Evolutionary conservation across 2,329 filamentous ascomycete genomes (phyloP), one percentile per base, ranked within the genome.

Genomic region (Ceratocystis alfenasii): DNA sequence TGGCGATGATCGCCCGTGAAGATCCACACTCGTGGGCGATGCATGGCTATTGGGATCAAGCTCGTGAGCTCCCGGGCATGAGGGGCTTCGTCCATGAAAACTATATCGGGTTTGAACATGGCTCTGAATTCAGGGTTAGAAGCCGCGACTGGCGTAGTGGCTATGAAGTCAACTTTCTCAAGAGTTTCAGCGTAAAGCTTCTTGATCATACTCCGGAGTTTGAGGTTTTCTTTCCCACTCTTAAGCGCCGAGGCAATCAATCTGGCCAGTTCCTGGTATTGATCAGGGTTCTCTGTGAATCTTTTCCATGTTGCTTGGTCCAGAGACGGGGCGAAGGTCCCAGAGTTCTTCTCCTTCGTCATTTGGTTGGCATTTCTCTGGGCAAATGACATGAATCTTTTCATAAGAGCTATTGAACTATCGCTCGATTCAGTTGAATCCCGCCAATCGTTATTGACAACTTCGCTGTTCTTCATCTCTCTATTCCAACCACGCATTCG

Each of bases 21-120:
- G 1, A 80, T 76, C 77, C 78, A 80, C 0, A 73, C 75, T 1
- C 73, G 68, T 0, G 78, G 78, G 1, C 74, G 72, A 60, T 76
- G 79, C 33, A 74, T 76, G 0, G 78, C 77, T 22, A 80, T 71
- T 0, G 78, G 73, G 1, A 80, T 79, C 20, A 80, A 69, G 0
- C 76, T 76, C 0, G 78, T 79, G 0, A 80, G 70, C 68, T 80
- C 78, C 17, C 78, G 71, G 0, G 77, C 77, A 57, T 80, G 78
- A 0, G 78, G 76, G 0, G 77, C 76, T 73, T 95, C 90, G 55
- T 92, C 90, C 69, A 95, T 89, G 72, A 95, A 92, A 0, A 94
- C 84, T 69, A 95, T 86, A 70, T 94, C 88, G 0, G 90, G 89
- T 69, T 88, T 87, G 41, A 91, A 90, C 5, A 90, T 71, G 1